Base-by-base conservation (phyloP, 2,329 filamentous ascomycete species). In the Pezicula radicicola region DNA sequence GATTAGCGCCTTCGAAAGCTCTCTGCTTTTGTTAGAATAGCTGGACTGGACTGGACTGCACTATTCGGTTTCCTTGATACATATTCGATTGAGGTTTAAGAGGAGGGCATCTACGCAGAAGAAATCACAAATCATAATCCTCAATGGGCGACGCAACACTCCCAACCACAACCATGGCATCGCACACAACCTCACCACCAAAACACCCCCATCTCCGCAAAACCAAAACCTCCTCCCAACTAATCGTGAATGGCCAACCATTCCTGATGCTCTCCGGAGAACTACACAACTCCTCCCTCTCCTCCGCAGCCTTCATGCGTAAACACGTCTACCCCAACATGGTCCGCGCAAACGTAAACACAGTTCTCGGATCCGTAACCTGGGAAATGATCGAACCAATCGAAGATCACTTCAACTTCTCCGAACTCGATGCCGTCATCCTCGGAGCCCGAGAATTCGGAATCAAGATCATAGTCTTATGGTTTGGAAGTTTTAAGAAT, bases 401-500 rank as follows among this genome's bases (percentile, higher is more conserved):
- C 0, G 70, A 72, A 42, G 69, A 67, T 8, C 33, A 63, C 2
- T 72, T 71, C 40, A 57, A 66, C 48, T 72, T 72, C 40, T 28
- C 54, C 4, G 66, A 70, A 48, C 65, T 72, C 2, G 68, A 72
- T 35, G 51, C 56, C 3, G 65, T 70, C 1, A 60, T 72, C 3
- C 30, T 54, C 8, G 67, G 62, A 21, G 69, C 69, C 1, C 60
- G 63, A 4, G 43, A 48, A 13, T 60, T 69, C 27, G 59, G 53
- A 5, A 65, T 72, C 58, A 65, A 66, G 28, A 62, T 72, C 2
- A 67, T 72, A 4, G 58, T 72, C 0, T 64, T 72, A 0, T 72
- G 70, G 70, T 72, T 72, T 33, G 70, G 69, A 6, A 65, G 66
- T 5, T 72, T 68, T 55, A 72, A 72, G 55, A 72, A 72, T 35